A percentile compares a stretch with the other conserved stretches of the same genome.
Evolutionary conservation across 768 basidiomycete species (phyloP).

Genomic region (Russula sp.): DNA sequence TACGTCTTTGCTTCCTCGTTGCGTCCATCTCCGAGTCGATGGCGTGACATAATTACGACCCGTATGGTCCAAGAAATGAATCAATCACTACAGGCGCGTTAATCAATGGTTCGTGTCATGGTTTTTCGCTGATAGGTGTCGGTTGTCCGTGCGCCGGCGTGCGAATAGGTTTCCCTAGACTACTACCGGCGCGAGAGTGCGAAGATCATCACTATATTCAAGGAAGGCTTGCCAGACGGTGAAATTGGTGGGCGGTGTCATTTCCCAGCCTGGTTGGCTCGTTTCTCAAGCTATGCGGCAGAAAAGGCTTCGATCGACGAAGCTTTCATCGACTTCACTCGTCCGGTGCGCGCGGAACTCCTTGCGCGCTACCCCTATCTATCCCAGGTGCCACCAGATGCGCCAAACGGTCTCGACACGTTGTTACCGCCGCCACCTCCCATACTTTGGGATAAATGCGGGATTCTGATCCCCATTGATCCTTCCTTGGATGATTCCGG

Average conservation of each 20-base stretch:
- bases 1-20: conserved; percentile 29
- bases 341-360: conserved; percentile 68
- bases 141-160: not conserved
- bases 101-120: not conserved
- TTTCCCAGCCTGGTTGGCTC: not conserved
- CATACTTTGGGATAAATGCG: conserved; percentile 53
- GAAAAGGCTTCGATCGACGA: conserved; percentile 99
- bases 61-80: not conserved
- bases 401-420: conserved; percentile 66
- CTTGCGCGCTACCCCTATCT: conserved; percentile 75
- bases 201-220: conserved; percentile 82
- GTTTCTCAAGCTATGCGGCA: conserved; percentile 29
- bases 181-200: conserved; percentile 85
- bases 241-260: conserved; percentile 61
- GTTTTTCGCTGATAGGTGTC: not conserved
- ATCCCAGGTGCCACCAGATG: conserved; percentile 57
- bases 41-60: not conserved
- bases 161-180: conserved; percentile 76
- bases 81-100: not conserved
- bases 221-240: conserved; percentile 66
- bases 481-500: conserved; percentile 26
- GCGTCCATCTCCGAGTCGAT: not conserved
- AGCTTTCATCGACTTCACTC: conserved; percentile 89
- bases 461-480: conserved; percentile 57
- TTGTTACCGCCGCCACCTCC: conserved; percentile 69